phyloP scores from a whole-genome alignment of 345 rosid genomes.

The Pugionium cornutum region DNA sequence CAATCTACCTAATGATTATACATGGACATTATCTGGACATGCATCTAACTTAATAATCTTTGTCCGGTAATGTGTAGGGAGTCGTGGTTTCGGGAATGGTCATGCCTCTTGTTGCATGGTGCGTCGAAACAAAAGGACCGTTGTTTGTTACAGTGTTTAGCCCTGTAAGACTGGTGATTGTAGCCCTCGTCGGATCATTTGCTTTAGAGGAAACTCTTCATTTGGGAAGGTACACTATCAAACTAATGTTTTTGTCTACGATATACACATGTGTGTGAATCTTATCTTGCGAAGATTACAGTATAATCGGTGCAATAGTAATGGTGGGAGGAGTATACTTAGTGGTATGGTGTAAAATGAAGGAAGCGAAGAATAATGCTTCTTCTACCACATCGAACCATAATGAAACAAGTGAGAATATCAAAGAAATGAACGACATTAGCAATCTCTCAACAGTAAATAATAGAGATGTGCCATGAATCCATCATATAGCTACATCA shows the following conservation, averaged over 20 bases:
- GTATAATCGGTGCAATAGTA: constrained; percentile 51
- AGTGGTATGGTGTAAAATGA: constrained; percentile 59
- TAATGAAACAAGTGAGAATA: constrained; percentile 13
- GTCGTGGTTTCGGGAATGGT: constrained; percentile 35
- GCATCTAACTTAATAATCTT: neutral
- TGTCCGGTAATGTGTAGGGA: constrained; percentile 23
- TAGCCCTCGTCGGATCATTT: constrained; percentile 35
- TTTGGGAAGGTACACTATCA: constrained; percentile 35
- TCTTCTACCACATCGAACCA: neutral
- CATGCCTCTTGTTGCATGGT: constrained; percentile 35
- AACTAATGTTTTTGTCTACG: neutral
- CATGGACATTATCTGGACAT: constrained; percentile 4
- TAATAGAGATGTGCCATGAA: constrained; percentile 32
- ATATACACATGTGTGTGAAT: neutral
- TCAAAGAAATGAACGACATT: constrained; percentile 30
- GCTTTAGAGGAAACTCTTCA: constrained; percentile 37
- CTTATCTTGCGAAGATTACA: constrained; percentile 24
- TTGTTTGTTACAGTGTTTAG: constrained; percentile 35
- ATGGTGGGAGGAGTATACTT: constrained; percentile 51
- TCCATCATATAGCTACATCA: neutral
- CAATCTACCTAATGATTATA: neutral
- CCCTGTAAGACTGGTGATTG: constrained; percentile 34
- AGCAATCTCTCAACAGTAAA: constrained; percentile 12
- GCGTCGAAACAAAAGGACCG: constrained; percentile 33
- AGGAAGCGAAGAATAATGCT: constrained; percentile 40